Percentiles rank a stretch among this genome's conserved stretches.
phyloP scores from a whole-genome alignment of 2,329 filamentous ascomycete species.

The Phaeoacremonium minimum region DNA sequence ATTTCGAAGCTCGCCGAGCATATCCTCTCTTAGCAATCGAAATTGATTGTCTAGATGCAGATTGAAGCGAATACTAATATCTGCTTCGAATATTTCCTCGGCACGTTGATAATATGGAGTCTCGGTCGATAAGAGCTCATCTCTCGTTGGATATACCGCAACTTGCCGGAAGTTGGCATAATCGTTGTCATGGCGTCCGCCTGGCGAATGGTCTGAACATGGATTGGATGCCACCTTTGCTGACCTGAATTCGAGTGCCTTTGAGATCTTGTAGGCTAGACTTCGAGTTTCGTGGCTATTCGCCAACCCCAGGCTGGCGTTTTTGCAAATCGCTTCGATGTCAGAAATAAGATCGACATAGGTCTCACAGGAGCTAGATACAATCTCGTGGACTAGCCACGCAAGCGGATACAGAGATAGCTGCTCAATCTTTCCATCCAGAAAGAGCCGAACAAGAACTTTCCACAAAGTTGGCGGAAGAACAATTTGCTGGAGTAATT shows the following conservation, averaged over 20 bases:
- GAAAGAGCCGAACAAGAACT: conserved; percentile 29
- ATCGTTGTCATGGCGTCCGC: conserved; percentile 73
- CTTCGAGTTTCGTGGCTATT: conserved; percentile 17
- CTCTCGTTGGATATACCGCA: conserved; percentile 59
- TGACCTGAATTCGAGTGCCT: conserved; percentile 22
- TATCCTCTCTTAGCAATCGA: conserved; percentile 66
- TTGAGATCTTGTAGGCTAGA: conserved; percentile 29
- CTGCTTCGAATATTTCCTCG: conserved; percentile 38
- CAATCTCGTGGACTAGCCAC: conserved; percentile 45
- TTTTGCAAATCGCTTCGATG: conserved; percentile 13
- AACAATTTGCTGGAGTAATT: conserved; percentile 39
- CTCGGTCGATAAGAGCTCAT: conserved; percentile 54
- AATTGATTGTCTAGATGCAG: conserved; percentile 68
- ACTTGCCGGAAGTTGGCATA: conserved; percentile 56
- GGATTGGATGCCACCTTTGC: background rate
- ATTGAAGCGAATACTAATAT: conserved; percentile 29
- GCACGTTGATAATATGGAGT: conserved; percentile 51
- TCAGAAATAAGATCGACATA: conserved; percentile 15
- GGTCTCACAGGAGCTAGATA: conserved; percentile 25
- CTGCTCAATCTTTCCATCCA: conserved; percentile 22
- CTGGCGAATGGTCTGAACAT: conserved; percentile 35
- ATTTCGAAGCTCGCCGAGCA: conserved; percentile 61
- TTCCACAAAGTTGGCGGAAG: conserved; percentile 53
- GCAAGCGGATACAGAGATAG: conserved; percentile 30
- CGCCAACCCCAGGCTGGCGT: conserved; percentile 19